Conservation (phyloP, 805 yeast species). For the Pichia deserticola region DNA sequence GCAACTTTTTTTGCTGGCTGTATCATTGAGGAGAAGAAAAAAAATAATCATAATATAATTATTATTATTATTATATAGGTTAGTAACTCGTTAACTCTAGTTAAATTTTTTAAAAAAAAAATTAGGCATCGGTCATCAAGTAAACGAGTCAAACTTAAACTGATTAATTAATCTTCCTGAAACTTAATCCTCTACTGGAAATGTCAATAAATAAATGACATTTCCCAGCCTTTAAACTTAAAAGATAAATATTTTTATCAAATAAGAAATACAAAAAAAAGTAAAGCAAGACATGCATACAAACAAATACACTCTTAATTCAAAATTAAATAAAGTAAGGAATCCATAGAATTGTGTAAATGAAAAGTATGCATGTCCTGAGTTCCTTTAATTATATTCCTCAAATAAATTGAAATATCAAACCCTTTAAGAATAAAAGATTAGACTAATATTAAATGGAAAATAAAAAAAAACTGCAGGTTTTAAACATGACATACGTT, state of each 20-base stretch:
- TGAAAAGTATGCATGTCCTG: constrained; percentile 1
- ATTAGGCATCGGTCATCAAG: constrained; percentile 22
- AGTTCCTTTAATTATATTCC: neutral
- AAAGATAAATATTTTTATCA: neutral
- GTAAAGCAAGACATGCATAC: constrained; percentile 9
- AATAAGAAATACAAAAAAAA: neutral
- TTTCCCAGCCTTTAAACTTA: constrained; percentile 5
- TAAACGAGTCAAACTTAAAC: constrained; percentile 9
- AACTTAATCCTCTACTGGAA: constrained; percentile 19
- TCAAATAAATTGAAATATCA: neutral
- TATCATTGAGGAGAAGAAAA: constrained; percentile 28
- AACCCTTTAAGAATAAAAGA: neutral
- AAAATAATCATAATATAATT: too few relatives aligned
- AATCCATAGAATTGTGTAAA: neutral
- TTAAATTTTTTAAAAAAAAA: neutral
- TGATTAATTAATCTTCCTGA: constrained; percentile 11
- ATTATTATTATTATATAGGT: constrained; percentile 6
- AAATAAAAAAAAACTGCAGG: constrained; percentile 1
- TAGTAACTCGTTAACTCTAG: constrained; percentile 20
- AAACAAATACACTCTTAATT: neutral
- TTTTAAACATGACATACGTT: neutral
- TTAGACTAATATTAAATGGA: neutral
- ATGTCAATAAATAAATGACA: neutral
- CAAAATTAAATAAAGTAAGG: neutral
- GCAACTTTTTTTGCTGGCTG: constrained; percentile 73